Conservation (phyloP, 305 asterid genomes). For the Salvia sclarea region DNA sequence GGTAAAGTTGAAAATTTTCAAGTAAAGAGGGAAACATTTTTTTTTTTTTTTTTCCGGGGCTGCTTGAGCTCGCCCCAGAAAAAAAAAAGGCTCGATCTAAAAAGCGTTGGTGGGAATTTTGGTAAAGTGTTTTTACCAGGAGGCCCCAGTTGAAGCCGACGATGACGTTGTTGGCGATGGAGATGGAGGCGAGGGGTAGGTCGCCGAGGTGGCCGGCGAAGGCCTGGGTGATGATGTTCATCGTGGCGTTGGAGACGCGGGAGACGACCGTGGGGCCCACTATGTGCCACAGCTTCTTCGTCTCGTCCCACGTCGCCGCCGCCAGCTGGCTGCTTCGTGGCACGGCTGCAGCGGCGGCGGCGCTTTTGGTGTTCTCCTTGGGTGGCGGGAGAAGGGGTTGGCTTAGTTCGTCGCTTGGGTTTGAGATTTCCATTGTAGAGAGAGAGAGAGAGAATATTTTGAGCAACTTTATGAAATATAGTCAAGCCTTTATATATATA, state of each 20-base stretch:
- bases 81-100: neutral
- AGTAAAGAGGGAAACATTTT: too few relatives aligned
- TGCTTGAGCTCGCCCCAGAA: too few relatives aligned
- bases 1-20: too few relatives aligned
- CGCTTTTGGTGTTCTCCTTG: neutral
- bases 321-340: neutral
- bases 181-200: conserved; percentile 39
- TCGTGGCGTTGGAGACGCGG: conserved; percentile 26
- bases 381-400: neutral
- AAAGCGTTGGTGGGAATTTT: neutral
- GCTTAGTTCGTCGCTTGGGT: neutral
- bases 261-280: conserved; percentile 34
- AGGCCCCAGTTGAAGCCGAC: conserved; percentile 44
- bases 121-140: conserved; percentile 27
- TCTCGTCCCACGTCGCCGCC: conserved; percentile 29
- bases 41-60: too few relatives aligned
- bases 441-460: neutral
- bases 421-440: conserved; percentile 12
- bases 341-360: neutral
- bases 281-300: conserved; percentile 35
- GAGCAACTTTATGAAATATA: too few relatives aligned
- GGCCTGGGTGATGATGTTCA: conserved; percentile 34
- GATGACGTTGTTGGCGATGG: conserved; percentile 43
- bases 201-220: conserved; percentile 47
- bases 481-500: too few relatives aligned